Conservation (phyloP, 495 filamentous ascomycete genomes). For the Penicillium longicatenatum region DNA sequence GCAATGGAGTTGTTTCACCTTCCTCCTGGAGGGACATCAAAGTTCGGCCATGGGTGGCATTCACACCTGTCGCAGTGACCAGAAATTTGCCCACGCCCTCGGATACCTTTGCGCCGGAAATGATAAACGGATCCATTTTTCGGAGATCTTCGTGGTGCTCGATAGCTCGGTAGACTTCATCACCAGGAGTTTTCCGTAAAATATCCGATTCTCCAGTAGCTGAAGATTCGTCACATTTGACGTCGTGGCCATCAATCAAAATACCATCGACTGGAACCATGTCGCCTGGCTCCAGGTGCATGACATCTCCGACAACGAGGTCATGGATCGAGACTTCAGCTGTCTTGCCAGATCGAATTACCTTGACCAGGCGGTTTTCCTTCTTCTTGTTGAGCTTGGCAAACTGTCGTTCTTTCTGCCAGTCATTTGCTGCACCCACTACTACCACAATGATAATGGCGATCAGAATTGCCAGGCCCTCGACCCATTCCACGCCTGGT, state of each 20-base stretch:
- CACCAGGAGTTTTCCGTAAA: conserved; percentile 68
- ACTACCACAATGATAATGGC: conserved; percentile 76
- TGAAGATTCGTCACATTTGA: conserved; percentile 82
- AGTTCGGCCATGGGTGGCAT: conserved; percentile 88
- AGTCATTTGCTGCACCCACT: conserved; percentile 76
- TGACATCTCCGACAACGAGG: conserved; percentile 80
- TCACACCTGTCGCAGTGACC: conserved; percentile 83
- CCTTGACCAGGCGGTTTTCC: conserved; percentile 70
- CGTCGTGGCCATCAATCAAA: conserved; percentile 69
- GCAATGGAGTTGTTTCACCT: conserved; percentile 89
- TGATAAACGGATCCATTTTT: conserved; percentile 92
- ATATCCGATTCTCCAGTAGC: conserved; percentile 86
- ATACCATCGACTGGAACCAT: conserved; percentile 81
- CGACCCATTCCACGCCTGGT: conserved; percentile 73
- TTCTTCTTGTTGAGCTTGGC: conserved; percentile 72
- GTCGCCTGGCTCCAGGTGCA: conserved; percentile 86
- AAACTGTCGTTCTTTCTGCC: conserved; percentile 79
- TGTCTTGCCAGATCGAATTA: conserved; percentile 74
- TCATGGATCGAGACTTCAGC: conserved; percentile 79
- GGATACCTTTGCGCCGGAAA: conserved; percentile 89
- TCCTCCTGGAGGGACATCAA: conserved; percentile 93
- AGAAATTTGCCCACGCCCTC: conserved; percentile 88
- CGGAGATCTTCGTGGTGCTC: conserved; percentile 71
- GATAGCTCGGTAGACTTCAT: conserved; percentile 81
- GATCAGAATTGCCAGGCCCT: conserved; percentile 75